Base-by-base conservation (phyloP, 768 basidiomycete species). In the Coprinopsis marcescibilis region DNA sequence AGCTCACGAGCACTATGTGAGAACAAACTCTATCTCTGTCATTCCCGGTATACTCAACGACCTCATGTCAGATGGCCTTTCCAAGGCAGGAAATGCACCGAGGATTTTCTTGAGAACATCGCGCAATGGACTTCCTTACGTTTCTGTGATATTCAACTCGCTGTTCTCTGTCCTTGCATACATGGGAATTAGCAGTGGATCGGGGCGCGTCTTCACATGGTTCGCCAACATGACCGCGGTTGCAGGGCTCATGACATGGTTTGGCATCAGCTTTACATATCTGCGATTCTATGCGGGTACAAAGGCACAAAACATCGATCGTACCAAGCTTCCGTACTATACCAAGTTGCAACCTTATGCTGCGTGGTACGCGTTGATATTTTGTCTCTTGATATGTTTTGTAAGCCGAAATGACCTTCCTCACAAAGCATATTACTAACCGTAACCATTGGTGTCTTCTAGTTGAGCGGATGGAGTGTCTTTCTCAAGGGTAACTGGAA, bases 261-360 rank as follows among this genome's bases (percentile, higher is more conserved):
- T 81, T 50, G 83, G 80, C 43, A 91, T 92, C 60, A 73, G 69
- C 45, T 29, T 89, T 44, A 85, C 84, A 12, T 90, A 89, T 60
- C 52, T 89, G 45, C 84, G 93, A 39, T 97, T 96, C 75, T 75
- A 90, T 63, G 62, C 72, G n/a, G 95, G 92, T 48, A 58, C 86
- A 67, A 83, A 84, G 60, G 78, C 60, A 2, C 95, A 97, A 60
- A 89, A 89, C 10, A 77, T 84, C 56, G 75, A 86, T 57, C 76
- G 94, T 37, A 65, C 45, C 12, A 74, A 65, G 4, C 72, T 97
- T 3, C 93, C 94, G 0, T 97, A 79, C 65, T 59, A 64, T 7
- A 79, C 83, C 13, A 65, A 56, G 13, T 45, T 93, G 6, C 85
- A 90, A 56, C 88, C 88, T 1, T 90, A 61, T 55, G 83, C 84